Percentiles rank a stretch among this genome's conserved stretches.
Evolutionary conservation across 345 rosid genomes (phyloP).

Genomic region (Populus ilicifolia): DNA sequence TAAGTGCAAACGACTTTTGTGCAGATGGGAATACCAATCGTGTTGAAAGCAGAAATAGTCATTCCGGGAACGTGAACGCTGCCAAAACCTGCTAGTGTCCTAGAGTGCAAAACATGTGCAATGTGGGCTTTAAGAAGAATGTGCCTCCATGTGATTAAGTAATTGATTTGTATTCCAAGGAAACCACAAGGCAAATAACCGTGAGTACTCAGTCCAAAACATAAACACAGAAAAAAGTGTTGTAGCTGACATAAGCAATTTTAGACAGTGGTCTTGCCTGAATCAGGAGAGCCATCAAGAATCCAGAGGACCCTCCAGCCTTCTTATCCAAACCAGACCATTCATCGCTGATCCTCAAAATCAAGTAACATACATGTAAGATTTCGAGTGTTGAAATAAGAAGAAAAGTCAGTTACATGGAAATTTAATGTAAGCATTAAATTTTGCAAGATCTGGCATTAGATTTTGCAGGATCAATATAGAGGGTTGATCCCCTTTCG

Average conservation of each 20-base stretch:
- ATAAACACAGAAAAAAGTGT: constrained; percentile 13
- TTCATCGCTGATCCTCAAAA: constrained; percentile 45
- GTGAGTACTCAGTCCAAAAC: constrained; percentile 9
- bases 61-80: constrained; percentile 87
- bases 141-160: constrained; percentile 49
- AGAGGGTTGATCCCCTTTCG: constrained; percentile 74
- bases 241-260: neutral
- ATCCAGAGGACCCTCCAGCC: constrained; percentile 36
- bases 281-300: constrained; percentile 38
- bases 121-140: constrained; percentile 69
- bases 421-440: constrained; percentile 6
- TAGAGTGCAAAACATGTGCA: constrained; percentile 90
- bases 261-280: constrained; percentile 43
- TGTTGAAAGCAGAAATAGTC: constrained; percentile 83
- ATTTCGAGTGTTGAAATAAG: constrained; percentile 9
- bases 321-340: constrained; percentile 56
- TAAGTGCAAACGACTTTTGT: constrained; percentile 95
- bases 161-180: constrained; percentile 36
- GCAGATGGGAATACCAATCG: constrained; percentile 82
- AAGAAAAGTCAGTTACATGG: neutral
- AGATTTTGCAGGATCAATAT: constrained; percentile 83
- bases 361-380: constrained; percentile 1
- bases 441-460: constrained; percentile 62
- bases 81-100: constrained; percentile 98
- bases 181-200: constrained; percentile 18